Evolutionary conservation across 1,284 basidiomycete genomes (phyloP).

Genomic region (Sphagnurus paluster): DNA sequence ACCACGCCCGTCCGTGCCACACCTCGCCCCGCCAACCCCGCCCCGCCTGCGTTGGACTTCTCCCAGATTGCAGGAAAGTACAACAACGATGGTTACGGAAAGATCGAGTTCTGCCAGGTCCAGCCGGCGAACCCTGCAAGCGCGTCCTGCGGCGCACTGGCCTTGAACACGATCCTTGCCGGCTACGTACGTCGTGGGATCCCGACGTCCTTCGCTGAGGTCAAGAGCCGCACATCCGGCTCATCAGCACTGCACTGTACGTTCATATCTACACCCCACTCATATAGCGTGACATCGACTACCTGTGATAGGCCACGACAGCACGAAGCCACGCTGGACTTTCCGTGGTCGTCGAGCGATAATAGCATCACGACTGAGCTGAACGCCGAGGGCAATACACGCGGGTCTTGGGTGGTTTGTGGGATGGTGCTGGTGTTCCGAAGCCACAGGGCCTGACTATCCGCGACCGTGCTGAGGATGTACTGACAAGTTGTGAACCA

Average conservation of each 20-base stretch:
- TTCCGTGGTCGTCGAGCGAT: slow-evolving; percentile 3
- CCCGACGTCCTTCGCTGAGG: slow-evolving; percentile 23
- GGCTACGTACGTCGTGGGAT: slow-evolving; percentile 15
- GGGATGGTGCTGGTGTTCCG: slow-evolving; percentile 5
- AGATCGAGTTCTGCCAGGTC: slow-evolving; percentile 22
- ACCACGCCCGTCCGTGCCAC: slow-evolving; percentile 7
- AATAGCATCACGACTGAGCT: slow-evolving; percentile 13
- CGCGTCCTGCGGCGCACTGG: slow-evolving; percentile 11
- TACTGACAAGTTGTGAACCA: neutral
- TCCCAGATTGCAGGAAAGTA: slow-evolving; percentile 22
- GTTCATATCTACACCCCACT: neutral
- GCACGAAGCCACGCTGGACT: slow-evolving; percentile 4
- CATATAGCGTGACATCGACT: neutral
- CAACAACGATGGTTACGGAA: slow-evolving; percentile 22
- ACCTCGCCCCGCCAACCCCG: slow-evolving; percentile 21
- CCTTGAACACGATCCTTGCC: slow-evolving; percentile 18
- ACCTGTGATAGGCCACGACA: slow-evolving; percentile 1
- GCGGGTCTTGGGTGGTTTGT: slow-evolving; percentile 19
- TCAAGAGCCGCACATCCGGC: slow-evolving; percentile 20
- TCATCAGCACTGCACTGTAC: slow-evolving; percentile 21
- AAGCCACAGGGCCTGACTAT: slow-evolving; percentile 6
- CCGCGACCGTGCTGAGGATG: slow-evolving; percentile 10
- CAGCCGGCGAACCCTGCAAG: slow-evolving; percentile 9
- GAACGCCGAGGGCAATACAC: slow-evolving; percentile 2
- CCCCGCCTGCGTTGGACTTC: slow-evolving; percentile 18